These are phyloP conservation scores for Capsicum chinense DNA, from an alignment of 257 asterid genomes.

Conservation along the genomic window DNA sequence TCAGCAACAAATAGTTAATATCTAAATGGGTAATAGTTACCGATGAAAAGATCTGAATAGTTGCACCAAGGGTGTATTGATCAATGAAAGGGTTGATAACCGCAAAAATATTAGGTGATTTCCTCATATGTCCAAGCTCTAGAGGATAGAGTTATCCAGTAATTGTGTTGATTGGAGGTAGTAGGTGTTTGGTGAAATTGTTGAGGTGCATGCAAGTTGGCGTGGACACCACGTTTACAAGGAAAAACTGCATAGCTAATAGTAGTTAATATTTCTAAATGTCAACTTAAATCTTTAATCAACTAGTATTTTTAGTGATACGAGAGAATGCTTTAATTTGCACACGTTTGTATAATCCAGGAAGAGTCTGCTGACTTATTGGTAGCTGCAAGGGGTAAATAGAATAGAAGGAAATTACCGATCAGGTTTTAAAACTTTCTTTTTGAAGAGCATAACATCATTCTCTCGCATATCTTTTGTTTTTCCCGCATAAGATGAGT, in stretches of 20 bases:
- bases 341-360: neutral
- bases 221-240: neutral
- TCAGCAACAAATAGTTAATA: neutral
- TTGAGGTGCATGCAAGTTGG: neutral
- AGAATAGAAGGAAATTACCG: neutral
- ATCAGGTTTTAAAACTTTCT: neutral
- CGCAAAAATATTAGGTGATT: neutral
- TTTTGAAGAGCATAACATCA: neutral
- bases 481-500: neutral
- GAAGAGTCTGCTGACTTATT: slow-evolving; percentile 8
- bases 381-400: neutral
- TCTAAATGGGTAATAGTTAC: neutral
- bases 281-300: neutral
- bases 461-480: neutral
- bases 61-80: neutral
- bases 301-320: neutral
- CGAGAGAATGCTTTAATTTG: neutral
- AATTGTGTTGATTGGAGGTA: neutral
- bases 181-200: neutral
- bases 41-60: neutral
- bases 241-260: neutral
- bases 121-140: neutral
- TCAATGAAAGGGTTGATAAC: neutral
- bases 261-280: neutral
- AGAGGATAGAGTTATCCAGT: neutral